These are phyloP conservation scores for Ogataea nitratoaversa DNA, from an alignment of 805 yeast species.

Conservation along the genomic window DNA sequence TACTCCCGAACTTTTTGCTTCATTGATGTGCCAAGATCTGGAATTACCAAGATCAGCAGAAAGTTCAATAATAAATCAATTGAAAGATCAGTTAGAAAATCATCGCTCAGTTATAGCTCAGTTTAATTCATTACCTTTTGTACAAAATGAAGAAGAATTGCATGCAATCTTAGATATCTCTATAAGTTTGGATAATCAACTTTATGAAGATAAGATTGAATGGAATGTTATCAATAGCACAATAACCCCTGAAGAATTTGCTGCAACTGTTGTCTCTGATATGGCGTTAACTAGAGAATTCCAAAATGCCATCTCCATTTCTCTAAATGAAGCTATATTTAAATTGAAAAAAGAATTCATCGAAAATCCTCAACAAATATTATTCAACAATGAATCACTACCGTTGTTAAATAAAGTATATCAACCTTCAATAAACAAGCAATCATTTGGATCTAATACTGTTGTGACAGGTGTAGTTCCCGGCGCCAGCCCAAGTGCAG, in stretches of 20 bases:
- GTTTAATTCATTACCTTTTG: constrained; percentile 55
- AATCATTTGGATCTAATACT: no score
- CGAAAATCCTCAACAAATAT: constrained; percentile 43
- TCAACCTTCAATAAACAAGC: constrained; percentile 23
- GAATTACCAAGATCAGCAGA: constrained; percentile 71
- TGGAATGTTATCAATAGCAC: constrained; percentile 69
- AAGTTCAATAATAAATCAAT: constrained; percentile 60
- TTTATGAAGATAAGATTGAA: constrained; percentile 89
- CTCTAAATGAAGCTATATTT: constrained; percentile 75
- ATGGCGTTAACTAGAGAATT: constrained; percentile 83
- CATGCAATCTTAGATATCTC: constrained; percentile 80
- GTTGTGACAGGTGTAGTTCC: no score
- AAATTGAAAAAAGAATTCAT: constrained; percentile 77
- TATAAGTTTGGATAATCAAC: constrained; percentile 74
- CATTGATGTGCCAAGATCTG: constrained; percentile 73
- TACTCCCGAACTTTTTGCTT: constrained; percentile 72
- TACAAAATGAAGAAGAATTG: constrained; percentile 39
- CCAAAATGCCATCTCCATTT: constrained; percentile 81
- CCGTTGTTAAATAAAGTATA: constrained; percentile 32
- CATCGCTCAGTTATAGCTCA: constrained; percentile 31
- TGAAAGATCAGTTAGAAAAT: constrained; percentile 68
- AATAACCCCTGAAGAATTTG: constrained; percentile 80
- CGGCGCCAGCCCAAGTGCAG: background rate
- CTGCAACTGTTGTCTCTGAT: constrained; percentile 76
- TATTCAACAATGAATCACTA: constrained; percentile 32